These are phyloP conservation scores for Kluyveromyces sp. DNA, from an alignment of 1,139 yeast genomes.

Conservation along the genomic window DNA sequence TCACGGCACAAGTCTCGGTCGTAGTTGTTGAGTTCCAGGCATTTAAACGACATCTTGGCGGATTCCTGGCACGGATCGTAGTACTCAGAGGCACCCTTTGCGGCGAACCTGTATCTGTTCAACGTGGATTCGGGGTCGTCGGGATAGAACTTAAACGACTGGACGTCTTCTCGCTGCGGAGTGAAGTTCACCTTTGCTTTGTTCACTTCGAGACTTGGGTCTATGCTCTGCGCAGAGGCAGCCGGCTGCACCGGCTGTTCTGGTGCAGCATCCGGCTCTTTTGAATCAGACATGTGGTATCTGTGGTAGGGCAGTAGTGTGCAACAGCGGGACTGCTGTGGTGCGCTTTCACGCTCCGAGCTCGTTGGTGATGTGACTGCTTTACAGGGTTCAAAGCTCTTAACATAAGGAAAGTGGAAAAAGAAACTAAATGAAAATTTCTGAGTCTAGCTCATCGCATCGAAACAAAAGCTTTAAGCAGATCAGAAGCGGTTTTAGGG, in stretches of 20 bases:
- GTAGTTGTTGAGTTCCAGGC: constrained; percentile 69
- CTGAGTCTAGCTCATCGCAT: too few relatives aligned
- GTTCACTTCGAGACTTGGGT: constrained; percentile 14
- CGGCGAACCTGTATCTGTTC: constrained; percentile 32
- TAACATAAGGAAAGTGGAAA: too few relatives aligned
- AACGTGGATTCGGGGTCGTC: constrained; percentile 47
- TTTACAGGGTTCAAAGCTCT: too few relatives aligned
- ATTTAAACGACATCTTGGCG: constrained; percentile 75
- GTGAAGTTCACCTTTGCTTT: constrained; percentile 22
- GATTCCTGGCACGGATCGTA: constrained; percentile 93
- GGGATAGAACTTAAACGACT: constrained; percentile 58
- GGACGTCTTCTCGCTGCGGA: constrained; percentile 20
- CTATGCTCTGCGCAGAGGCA: constrained; percentile 35
- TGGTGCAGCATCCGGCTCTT: background rate
- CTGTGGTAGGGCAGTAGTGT: background rate
- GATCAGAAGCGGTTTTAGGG: too few relatives aligned
- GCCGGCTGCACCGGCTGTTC: background rate
- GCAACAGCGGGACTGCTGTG: too few relatives aligned
- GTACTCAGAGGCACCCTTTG: constrained; percentile 72
- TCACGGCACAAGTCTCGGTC: constrained; percentile 73
- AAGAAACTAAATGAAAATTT: too few relatives aligned
- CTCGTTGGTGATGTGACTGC: too few relatives aligned
- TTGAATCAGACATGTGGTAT: background rate
- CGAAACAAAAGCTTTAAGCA: too few relatives aligned
- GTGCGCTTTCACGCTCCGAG: too few relatives aligned